phyloP scores from a whole-genome alignment of 2,329 filamentous ascomycete species.

The Leptosphaerulina australis region DNA sequence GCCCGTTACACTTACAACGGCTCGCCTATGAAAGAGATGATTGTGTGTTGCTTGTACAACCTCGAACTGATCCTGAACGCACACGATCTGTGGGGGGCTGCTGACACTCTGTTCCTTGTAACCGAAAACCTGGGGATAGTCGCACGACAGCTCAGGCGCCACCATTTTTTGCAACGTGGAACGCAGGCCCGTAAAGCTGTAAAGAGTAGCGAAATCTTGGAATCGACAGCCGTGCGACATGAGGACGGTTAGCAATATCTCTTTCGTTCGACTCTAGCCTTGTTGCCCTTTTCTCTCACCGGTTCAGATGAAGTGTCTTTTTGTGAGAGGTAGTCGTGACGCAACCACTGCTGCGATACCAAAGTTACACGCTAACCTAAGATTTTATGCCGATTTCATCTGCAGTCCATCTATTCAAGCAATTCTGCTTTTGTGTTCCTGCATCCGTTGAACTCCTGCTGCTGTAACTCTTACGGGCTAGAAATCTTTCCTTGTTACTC shows the following conservation, averaged over 20 bases:
- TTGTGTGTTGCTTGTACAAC: slow-evolving; percentile 5
- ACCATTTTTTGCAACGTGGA: neutral
- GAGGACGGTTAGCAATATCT: neutral
- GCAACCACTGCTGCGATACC: neutral
- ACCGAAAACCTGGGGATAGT: slow-evolving; percentile 10
- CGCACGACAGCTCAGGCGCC: slow-evolving; percentile 3
- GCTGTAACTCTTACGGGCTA: neutral
- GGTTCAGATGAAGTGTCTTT: too few species aligned
- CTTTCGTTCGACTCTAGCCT: neutral
- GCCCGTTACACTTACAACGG: slow-evolving; percentile 15
- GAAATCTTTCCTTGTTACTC: neutral
- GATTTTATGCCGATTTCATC: neutral
- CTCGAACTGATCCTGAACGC: neutral
- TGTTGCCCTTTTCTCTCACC: neutral
- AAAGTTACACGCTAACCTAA: too few species aligned
- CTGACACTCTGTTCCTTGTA: neutral
- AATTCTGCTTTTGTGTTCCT: neutral
- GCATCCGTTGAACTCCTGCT: slow-evolving; percentile 1
- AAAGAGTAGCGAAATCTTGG: too few species aligned
- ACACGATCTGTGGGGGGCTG: slow-evolving; percentile 7
- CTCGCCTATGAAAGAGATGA: slow-evolving; percentile 5
- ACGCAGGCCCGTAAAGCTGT: neutral
- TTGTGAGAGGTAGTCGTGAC: neutral
- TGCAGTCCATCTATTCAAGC: neutral
- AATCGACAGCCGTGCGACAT: too few species aligned